Evolutionary conservation across 352 stramenopile species (phyloP).

Genomic region (Salisapilia sapeloensis): DNA sequence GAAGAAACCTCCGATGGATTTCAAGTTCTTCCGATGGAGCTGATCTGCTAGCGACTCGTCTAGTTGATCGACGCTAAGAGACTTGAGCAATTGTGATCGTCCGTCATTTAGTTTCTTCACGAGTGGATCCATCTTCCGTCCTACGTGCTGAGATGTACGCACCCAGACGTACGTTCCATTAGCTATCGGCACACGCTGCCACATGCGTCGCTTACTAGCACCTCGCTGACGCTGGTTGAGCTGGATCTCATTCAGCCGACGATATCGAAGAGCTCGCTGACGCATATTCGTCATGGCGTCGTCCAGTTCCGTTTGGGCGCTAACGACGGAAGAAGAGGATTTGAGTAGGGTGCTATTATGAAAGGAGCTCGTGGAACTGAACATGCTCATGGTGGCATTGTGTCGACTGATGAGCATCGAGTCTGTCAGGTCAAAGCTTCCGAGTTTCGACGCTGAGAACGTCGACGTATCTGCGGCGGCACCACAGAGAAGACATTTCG

Average conservation of each 20-base stretch:
- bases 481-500: slow-evolving; percentile 39
- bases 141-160: slow-evolving; percentile 14
- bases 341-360: slow-evolving; percentile 7
- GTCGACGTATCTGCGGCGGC: slow-evolving; percentile 34
- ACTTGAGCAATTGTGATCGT: no score
- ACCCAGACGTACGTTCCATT: slow-evolving; percentile 52
- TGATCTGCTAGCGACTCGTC: slow-evolving; percentile 33
- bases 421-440: slow-evolving; percentile 3
- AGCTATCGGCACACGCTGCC: slow-evolving; percentile 36
- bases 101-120: slow-evolving; percentile 35
- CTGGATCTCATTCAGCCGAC: slow-evolving; percentile 47
- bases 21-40: slow-evolving; percentile 60
- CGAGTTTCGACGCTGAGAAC: slow-evolving; percentile 17
- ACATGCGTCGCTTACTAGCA: slow-evolving; percentile 25
- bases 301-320: not conserved
- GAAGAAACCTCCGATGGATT: slow-evolving; percentile 44
- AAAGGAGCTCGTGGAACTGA: slow-evolving; percentile 9
- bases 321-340: slow-evolving; percentile 6
- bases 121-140: slow-evolving; percentile 15
- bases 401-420: slow-evolving; percentile 10
- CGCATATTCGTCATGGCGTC: slow-evolving; percentile 4
- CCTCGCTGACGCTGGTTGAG: slow-evolving; percentile 45
- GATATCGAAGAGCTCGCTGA: slow-evolving; percentile 37
- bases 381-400: slow-evolving; percentile 17
- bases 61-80: no score